Percentiles rank a stretch among this genome's conserved stretches.
Conservation (phyloP, 2,329 filamentous ascomycete genomes). For the Sporothrix luriei region DNA sequence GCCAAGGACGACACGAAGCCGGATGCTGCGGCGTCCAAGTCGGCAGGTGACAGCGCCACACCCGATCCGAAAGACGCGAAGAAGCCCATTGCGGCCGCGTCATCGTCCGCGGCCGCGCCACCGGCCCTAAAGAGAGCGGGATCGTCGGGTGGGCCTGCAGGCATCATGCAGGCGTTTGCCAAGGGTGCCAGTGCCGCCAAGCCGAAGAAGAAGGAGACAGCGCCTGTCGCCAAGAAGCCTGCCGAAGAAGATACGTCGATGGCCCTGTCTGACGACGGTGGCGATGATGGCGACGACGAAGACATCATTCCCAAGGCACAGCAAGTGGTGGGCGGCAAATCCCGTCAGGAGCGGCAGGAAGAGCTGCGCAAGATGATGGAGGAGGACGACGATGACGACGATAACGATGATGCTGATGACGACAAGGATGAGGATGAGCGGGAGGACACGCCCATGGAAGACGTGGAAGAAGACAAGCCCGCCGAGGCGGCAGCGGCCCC, state of each 20-base stretch:
- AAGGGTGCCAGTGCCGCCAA: constrained; percentile 56
- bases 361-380: constrained; percentile 76
- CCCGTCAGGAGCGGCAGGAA: constrained; percentile 65
- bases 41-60: constrained; percentile 28
- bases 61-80: constrained; percentile 44
- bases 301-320: constrained; percentile 52
- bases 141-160: constrained; percentile 49
- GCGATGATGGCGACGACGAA: constrained; percentile 53
- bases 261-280: constrained; percentile 54
- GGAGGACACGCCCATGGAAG: constrained; percentile 45
- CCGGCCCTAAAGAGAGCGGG: constrained; percentile 49
- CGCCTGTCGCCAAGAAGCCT: constrained; percentile 46
- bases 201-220: constrained; percentile 51
- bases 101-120: constrained; percentile 35
- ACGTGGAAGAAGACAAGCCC: constrained; percentile 35
- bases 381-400: constrained; percentile 55
- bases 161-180: constrained; percentile 78
- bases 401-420: constrained; percentile 48
- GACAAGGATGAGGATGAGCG: constrained; percentile 48
- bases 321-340: constrained; percentile 41
- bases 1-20: constrained; percentile 33
- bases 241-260: constrained; percentile 54
- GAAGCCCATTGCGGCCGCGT: constrained; percentile 39
- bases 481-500: constrained; percentile 45
- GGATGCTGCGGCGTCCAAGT: neutral